Base-by-base conservation (phyloP, 2,329 filamentous ascomycete genomes). In the Aspergillus amoenus region DNA sequence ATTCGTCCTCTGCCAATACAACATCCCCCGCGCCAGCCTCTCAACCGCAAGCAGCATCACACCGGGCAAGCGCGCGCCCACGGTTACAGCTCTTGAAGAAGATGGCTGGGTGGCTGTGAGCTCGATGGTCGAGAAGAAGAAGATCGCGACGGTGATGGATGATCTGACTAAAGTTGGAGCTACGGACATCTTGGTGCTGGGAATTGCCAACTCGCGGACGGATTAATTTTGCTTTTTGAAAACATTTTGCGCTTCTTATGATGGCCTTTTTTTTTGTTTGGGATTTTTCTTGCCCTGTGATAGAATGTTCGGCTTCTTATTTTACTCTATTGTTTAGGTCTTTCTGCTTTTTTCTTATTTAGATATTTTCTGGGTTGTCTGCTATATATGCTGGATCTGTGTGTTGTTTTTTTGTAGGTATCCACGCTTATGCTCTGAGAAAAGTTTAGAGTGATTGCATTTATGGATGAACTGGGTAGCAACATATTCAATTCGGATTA, bases 1-100 rank as follows among this genome's bases (percentile, higher is more conserved):
- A 75, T 97, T 90, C 72, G 91, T 97, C 27, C 85, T 97, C 30
- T 97, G 94, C 80, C 92, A 95, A 71, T 99, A 97, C 82, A 99
- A 99, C 78, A 85, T 97, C 58, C 84, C 90, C 65, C 86, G 93
- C 60, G 73, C 77, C 47, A 83, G 84, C 53, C 84, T 99, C 56
- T 69, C 81, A 7, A 78, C 80, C 32, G 93, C 90, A 8, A 85
- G 83, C 46, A 83, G 83, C 65, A 90, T 97, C 71, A 97, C 94
- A 0, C 94, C 94, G 0, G 94, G 94, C 61, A 96, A 94, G 79
- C 89, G 94, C 50, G 93, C 94, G 2, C 91, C 94, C 2, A 97
- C 93, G 2, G 83, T 97, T 65, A 97, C 90, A n/a, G 81, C 89
- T 15, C 81, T 99, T 3, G 93, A 97, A 65, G 89, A 91, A 70